phyloP scores from a whole-genome alignment of 352 stramenopile genomes.

The Globisporangium yorkense region DNA sequence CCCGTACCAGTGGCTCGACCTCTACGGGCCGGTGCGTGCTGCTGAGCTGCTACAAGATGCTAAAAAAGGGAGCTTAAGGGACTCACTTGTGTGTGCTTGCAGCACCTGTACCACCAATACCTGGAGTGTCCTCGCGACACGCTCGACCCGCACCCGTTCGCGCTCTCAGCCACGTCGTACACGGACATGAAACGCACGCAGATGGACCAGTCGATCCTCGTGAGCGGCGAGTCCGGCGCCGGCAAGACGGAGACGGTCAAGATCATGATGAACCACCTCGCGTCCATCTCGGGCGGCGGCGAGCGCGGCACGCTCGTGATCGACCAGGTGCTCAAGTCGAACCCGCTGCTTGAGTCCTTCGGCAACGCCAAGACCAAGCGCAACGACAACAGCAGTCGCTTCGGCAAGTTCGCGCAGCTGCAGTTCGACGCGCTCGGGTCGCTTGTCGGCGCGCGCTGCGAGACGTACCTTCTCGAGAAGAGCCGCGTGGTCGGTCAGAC shows the following conservation, averaged over 20 bases:
- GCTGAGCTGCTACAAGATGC: too few species aligned
- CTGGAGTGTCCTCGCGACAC: constrained; percentile 46
- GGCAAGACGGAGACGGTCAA: constrained; percentile 93
- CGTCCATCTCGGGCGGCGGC: constrained; percentile 64
- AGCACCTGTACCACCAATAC: constrained; percentile 62
- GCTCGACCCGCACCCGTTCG: constrained; percentile 62
- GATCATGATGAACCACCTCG: constrained; percentile 87
- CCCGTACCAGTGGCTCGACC: constrained; percentile 76
- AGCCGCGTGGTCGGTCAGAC: constrained; percentile 90
- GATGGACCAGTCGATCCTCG: constrained; percentile 82
- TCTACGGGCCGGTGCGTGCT: constrained; percentile 38
- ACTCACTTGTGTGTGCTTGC: background rate
- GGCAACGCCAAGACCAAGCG: constrained; percentile 81
- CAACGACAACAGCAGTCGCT: constrained; percentile 80
- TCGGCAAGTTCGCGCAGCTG: constrained; percentile 78
- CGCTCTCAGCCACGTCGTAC: constrained; percentile 63
- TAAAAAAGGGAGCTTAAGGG: too few species aligned
- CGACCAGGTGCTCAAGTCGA: constrained; percentile 74
- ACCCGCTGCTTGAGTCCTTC: constrained; percentile 71
- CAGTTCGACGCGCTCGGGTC: constrained; percentile 62
- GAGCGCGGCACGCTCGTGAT: constrained; percentile 67
- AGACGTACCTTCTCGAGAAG: constrained; percentile 97
- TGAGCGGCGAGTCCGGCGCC: constrained; percentile 81
- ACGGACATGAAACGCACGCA: constrained; percentile 64
- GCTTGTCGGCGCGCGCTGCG: constrained; percentile 59